A percentile compares a stretch with the other conserved stretches of the same genome.
phyloP scores from a whole-genome alignment of 352 stramenopile genomes.

The Pythium aquatile region DNA sequence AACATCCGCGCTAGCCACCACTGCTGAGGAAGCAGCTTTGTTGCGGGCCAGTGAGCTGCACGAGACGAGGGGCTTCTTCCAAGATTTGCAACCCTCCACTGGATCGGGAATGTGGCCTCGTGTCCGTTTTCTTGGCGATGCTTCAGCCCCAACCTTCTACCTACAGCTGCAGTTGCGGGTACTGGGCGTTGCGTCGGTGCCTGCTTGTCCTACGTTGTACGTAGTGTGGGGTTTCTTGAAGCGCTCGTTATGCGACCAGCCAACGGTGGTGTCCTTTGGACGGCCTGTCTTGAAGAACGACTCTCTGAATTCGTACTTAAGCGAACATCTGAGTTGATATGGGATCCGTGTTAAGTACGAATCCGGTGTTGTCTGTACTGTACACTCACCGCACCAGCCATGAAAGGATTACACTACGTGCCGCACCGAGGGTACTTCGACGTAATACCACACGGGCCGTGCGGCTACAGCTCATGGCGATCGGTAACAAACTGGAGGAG shows the following conservation, averaged over 20 bases:
- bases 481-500: no score
- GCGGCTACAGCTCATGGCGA: no score
- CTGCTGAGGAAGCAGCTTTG: neutral
- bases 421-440: no score
- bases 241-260: neutral
- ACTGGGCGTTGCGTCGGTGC: no score
- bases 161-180: neutral
- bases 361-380: neutral
- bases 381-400: no score
- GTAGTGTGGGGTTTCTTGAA: neutral
- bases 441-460: no score
- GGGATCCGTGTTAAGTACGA: neutral
- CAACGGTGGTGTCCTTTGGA: slow-evolving; percentile 3
- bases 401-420: no score
- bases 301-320: neutral
- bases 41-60: no score
- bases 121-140: neutral
- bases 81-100: neutral
- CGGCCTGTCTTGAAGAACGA: neutral
- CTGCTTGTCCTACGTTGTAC: neutral
- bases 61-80: neutral
- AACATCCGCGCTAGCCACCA: slow-evolving; percentile 30
- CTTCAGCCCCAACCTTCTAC: neutral
- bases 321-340: no score
- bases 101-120: neutral